Evolutionary conservation across 768 basidiomycete genomes (phyloP).

Genomic region (Dioszegia crocea): DNA sequence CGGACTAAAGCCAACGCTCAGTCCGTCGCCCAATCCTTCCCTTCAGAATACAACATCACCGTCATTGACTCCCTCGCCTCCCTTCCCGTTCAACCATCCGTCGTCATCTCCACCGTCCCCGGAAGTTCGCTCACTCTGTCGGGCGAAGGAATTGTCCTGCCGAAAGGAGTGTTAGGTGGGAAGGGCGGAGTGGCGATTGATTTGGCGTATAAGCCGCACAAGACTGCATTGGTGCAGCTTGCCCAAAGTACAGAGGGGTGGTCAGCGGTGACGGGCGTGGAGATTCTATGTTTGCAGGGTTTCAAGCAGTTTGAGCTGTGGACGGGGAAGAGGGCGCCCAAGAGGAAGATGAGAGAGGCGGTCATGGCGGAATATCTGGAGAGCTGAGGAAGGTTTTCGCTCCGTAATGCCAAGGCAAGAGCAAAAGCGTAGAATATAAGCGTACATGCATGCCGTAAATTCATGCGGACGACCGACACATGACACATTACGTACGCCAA

Average conservation of each 20-base stretch:
- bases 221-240: conserved; percentile 71
- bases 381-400: neutral
- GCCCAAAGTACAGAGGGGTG: conserved; percentile 53
- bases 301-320: conserved; percentile 46
- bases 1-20: conserved; percentile 72
- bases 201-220: conserved; percentile 87
- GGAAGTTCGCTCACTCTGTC: conserved; percentile 56
- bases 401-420: too few species aligned
- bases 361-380: conserved; percentile 40
- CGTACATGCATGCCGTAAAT: too few species aligned
- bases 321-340: conserved; percentile 44
- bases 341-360: conserved; percentile 36
- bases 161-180: conserved; percentile 56
- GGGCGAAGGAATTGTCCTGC: conserved; percentile 30
- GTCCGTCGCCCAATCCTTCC: conserved; percentile 65
- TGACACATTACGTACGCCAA: too few species aligned
- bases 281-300: conserved; percentile 47
- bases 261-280: conserved; percentile 42
- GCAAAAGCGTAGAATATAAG: too few species aligned
- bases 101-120: conserved; percentile 88
- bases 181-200: conserved; percentile 79
- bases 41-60: conserved; percentile 58
- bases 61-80: conserved; percentile 62
- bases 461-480: too few species aligned
- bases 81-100: conserved; percentile 57